A percentile compares a stretch with the other conserved stretches of the same genome.
phyloP scores from a whole-genome alignment of 1,284 basidiomycete species.

The Rhodotorula sp. region DNA sequence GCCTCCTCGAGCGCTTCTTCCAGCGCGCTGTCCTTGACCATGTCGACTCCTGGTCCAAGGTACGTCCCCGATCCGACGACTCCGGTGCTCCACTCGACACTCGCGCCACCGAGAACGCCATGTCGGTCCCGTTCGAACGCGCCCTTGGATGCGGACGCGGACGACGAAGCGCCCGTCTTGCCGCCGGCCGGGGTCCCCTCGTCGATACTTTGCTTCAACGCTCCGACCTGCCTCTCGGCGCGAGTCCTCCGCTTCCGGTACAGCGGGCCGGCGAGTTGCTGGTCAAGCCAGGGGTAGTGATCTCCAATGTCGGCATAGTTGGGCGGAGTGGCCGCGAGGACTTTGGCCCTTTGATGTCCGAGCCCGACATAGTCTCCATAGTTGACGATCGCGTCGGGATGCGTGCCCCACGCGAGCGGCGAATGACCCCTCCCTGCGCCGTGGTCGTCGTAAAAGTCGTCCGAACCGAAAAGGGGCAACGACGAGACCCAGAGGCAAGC shows the following conservation, averaged over 20 bases:
- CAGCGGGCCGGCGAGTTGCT: slow-evolving; percentile 2
- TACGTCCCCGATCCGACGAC: slow-evolving; percentile 27
- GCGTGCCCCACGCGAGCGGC: slow-evolving; percentile 11
- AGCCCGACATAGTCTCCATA: slow-evolving; percentile 25
- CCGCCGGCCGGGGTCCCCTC: not conserved
- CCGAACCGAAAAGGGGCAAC: not conserved
- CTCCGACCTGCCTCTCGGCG: slow-evolving; percentile 2
- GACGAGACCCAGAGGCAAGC: not conserved
- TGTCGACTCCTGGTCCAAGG: slow-evolving; percentile 31
- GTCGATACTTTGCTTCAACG: not conserved
- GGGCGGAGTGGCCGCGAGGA: slow-evolving; percentile 13
- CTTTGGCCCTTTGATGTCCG: slow-evolving; percentile 13
- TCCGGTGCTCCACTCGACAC: slow-evolving; percentile 27
- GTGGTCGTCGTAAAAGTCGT: not conserved
- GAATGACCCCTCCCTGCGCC: not conserved
- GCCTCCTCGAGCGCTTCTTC: not conserved
- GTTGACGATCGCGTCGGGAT: slow-evolving; percentile 16
- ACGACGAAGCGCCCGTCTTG: not conserved
- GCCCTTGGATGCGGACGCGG: not conserved
- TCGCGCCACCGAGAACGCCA: slow-evolving; percentile 26
- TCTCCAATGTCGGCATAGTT: slow-evolving; percentile 24
- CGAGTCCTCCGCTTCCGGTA: not conserved
- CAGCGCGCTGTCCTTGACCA: slow-evolving; percentile 20
- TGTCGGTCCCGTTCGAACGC: slow-evolving; percentile 12
- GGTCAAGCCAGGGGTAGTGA: not conserved